Evolutionary conservation across 208 protist genomes (phyloP), one percentile per base, ranked within the genome.

Genomic region (Trypanosoma rangeli): DNA sequence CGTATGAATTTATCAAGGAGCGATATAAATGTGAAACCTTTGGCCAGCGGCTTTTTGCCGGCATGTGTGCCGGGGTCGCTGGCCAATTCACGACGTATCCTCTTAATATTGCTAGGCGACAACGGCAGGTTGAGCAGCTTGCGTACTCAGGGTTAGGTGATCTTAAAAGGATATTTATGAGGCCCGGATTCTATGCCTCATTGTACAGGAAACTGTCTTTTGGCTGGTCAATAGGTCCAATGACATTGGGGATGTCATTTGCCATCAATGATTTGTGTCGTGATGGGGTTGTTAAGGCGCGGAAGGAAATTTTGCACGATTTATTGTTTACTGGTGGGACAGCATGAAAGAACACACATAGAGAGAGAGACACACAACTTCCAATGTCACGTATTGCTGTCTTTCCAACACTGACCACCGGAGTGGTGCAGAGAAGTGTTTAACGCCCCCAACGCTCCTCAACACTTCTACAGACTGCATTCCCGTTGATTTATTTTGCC

Each of bases 81-180:
- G 93, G 80, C 18, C 94, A 97, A 52, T 71, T 88, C 22, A 63
- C 89, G 10, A 91, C 94, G 12, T 97, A 97, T 72, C 94, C 94
- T 29, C 49, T 98, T 50, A 95, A 83, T 64, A 80, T 97, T 15
- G 84, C 92, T 46, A 92, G 91, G 42, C 87, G 93, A 20, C 78
- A 90, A 29, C 84, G 92, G 37, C 92, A 97, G 73, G 79, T 86
- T 9, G 83, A 92, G 69, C 72, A 80, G 18, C 65, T 84, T 18
- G 71, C 83, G 18, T 91, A 79, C 74, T 76, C 70, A 26, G 55
- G 74, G 12, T 37, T 87, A 50, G 73, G 65, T 26, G 74, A 76
- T 16, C 42, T 87, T 26, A 76, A 88, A 57, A 73, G 64, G 5
- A 74, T 89, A 49, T 82, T 86, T 58, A 63, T 77, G 53, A 83